phyloP scores from a whole-genome alignment of 2,329 filamentous ascomycete genomes.

The Ophiocordyceps sinensis region DNA sequence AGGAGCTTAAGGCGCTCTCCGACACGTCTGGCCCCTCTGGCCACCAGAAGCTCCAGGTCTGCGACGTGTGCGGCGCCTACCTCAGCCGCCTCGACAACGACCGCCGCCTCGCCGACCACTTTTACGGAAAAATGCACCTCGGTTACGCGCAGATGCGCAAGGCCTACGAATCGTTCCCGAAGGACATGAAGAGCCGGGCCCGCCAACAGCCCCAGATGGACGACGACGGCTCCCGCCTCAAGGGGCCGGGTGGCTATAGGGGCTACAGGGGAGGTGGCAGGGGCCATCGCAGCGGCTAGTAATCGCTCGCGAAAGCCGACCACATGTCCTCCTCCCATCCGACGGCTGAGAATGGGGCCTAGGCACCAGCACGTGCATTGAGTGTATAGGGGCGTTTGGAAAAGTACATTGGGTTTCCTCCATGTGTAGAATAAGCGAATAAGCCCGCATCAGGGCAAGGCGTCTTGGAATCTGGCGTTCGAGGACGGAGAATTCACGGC shows the following conservation, averaged over 20 bases:
- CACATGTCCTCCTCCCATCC: too few relatives aligned
- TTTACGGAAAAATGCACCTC: constrained; percentile 98
- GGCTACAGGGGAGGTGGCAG: constrained; percentile 32
- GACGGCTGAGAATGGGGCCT: too few relatives aligned
- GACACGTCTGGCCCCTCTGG: constrained; percentile 88
- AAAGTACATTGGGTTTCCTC: too few relatives aligned
- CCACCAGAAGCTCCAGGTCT: constrained; percentile 96
- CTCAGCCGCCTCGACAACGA: constrained; percentile 88
- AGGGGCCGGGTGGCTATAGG: constrained; percentile 40
- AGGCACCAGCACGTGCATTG: too few relatives aligned
- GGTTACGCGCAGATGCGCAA: constrained; percentile 98
- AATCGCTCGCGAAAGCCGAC: background rate
- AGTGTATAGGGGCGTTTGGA: too few relatives aligned
- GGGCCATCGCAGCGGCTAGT: constrained; percentile 28
- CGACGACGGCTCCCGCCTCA: constrained; percentile 28
- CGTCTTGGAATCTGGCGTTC: too few relatives aligned
- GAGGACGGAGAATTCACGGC: too few relatives aligned
- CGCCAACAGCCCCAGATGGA: constrained; percentile 37
- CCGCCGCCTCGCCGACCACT: constrained; percentile 84
- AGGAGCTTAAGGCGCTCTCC: constrained; percentile 76
- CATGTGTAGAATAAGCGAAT: too few relatives aligned
- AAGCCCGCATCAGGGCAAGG: too few relatives aligned
- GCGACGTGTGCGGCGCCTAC: constrained; percentile 95
- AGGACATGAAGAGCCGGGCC: constrained; percentile 65
- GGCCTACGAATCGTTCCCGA: constrained; percentile 73